Base-by-base conservation (phyloP, 202 grass and related monocot species). In the Elaeis oleifera region DNA sequence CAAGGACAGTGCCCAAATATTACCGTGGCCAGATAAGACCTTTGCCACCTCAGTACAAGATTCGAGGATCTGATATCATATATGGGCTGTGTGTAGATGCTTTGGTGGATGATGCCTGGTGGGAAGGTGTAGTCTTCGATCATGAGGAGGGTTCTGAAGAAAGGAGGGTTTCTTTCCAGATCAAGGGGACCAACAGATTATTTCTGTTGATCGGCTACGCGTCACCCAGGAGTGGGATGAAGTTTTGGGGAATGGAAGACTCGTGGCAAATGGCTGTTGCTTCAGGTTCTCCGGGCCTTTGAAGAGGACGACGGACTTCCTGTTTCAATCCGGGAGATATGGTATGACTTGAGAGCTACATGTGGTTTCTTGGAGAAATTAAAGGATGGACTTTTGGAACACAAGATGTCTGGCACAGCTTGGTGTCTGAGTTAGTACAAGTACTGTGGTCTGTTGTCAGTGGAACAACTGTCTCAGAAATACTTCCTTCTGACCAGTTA, bases 111-210 rank as follows among this genome's bases (percentile, higher is more conserved):
- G 75, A 80, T 64, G 84, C 79, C 58, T 83, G 84, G 51, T 95
- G 76, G 82, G 90, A 95, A 84, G 90, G 90, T 61, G 79, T 90
- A 16, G 71, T 86, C 5, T 51, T 73, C 70, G 90, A 95, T 79
- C 81, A 83, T 19, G 55, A 54, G 50, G 65, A 79, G 49, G 78
- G 71, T 0, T 81, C 58, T 18, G 51, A 48, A 75, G 23, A 86
- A 36, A 79, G 74, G 70, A 78, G 54, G 57, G 49, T 95, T 13
- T 86, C 58, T 95, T 90, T 58, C 90, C 90, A 56, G 90, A 95
- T 75, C 65, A 81, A 77, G 85, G 76, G 26, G 83, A 90, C 60
- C 72, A 86, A 60, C 64, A 79, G 51, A 72, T 58, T 57, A 53
- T 95, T 11, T 1, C 26, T 2, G 68, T 86, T 36, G 50, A 84